Evolutionary conservation across 2,329 filamentous ascomycete species (phyloP), one percentile per base, ranked within the genome.

Genomic region (Hymenoscyphus fructigenus): DNA sequence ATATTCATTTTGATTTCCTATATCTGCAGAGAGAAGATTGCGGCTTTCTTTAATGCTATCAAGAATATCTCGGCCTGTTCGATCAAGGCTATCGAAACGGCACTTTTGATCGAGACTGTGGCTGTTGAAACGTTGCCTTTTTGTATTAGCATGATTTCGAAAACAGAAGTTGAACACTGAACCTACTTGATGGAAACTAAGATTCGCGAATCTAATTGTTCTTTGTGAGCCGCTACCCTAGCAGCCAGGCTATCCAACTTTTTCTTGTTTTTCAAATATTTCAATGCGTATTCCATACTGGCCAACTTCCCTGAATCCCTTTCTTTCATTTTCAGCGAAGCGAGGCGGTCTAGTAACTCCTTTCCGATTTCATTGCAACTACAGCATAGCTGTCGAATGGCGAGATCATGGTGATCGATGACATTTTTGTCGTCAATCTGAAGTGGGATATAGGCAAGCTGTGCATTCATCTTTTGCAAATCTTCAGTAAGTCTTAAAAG

Each of bases 81-180:
- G 61, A 9, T 62, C 61, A 29, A 62, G 34, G 23, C 6, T 58
- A 53, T 62, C 61, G 29, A 62, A 62, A 29, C 61, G 55, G 15
- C 55, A 58, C 26, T 20, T 9, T 34, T 62, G 61, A 17, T 41
- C 53, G 3, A 62, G 34, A 20, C 50, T 32, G 5, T 58, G 34
- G 20, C 55, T 55, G 12, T 58, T 41, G 20, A 62, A 62, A 17
- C 61, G 53, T 14, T 36, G 41, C 20, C 59, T 61, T 26, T 34
- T 23, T 47, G 36, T 34, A 44, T 41, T 41, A 59, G 34, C 32
- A 36, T 23, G 9, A 10, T 7, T 36, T 59, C 36, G 15, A 29
- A n/a, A 12, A 5, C 34, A 38, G 36, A 38, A 14, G 17, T 14
- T 17, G 14, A 38, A 38, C 36, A 38, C 36, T 38, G 36, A 9